Evolutionary conservation across 2,329 filamentous ascomycete species (phyloP).

Genomic region (Botryotinia globosa): DNA sequence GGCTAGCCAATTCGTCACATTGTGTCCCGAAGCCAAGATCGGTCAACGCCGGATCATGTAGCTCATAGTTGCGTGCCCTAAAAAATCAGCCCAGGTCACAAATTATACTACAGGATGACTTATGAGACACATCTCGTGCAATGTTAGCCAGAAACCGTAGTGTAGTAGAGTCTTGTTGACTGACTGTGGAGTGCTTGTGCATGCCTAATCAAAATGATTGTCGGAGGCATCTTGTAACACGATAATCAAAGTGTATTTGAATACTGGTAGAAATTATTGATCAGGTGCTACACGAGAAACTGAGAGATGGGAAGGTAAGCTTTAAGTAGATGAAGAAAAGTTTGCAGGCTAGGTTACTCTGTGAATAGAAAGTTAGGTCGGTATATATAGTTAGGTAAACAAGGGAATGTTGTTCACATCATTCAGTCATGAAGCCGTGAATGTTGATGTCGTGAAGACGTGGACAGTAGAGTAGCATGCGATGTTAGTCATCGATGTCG

Average conservation of each 20-base stretch:
- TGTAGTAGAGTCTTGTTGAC: slow-evolving; percentile 21
- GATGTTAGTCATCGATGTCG: background rate
- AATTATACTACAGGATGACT: slow-evolving; percentile 28
- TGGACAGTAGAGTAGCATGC: background rate
- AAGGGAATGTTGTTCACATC: background rate
- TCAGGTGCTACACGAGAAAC: background rate
- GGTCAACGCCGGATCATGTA: slow-evolving; percentile 33
- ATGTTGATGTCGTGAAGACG: background rate
- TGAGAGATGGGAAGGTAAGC: background rate
- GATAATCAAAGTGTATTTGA: background rate
- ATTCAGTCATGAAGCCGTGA: background rate
- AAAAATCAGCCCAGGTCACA: slow-evolving; percentile 26
- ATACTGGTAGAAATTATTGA: background rate
- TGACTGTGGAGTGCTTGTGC: slow-evolving; percentile 44
- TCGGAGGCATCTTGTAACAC: slow-evolving; percentile 39
- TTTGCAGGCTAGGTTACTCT: background rate
- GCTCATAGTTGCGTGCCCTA: slow-evolving; percentile 30
- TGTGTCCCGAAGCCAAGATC: slow-evolving; percentile 29
- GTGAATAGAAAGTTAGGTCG: background rate
- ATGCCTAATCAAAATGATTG: slow-evolving; percentile 44
- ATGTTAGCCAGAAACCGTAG: slow-evolving; percentile 16
- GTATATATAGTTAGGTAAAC: background rate
- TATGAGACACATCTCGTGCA: slow-evolving; percentile 35
- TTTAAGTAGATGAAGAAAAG: background rate
- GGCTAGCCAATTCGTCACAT: slow-evolving; percentile 30